Evolutionary conservation across 2,329 filamentous ascomycete species (phyloP).

Genomic region (Pestalotiopsis sp.): DNA sequence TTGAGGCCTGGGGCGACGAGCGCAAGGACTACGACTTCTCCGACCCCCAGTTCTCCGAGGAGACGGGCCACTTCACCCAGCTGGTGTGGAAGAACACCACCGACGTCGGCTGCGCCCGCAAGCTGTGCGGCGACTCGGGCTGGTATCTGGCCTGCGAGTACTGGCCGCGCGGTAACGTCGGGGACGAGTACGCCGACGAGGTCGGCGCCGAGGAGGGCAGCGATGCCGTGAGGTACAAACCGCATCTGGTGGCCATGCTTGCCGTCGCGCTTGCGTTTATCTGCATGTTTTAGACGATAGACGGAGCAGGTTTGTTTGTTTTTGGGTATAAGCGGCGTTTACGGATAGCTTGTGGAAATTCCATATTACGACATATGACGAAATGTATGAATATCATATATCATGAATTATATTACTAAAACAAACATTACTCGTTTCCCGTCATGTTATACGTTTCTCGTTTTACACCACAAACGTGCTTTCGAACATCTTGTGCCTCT

Average conservation of each 20-base stretch:
- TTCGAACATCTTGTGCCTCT: slow-evolving; percentile 23
- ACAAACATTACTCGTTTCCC: background rate
- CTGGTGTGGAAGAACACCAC: slow-evolving; percentile 70
- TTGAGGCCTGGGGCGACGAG: slow-evolving; percentile 71
- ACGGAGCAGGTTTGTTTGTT: background rate
- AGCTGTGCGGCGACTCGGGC: slow-evolving; percentile 47
- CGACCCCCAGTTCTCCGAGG: slow-evolving; percentile 56
- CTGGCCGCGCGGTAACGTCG: slow-evolving; percentile 67
- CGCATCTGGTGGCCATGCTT: background rate
- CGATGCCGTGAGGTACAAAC: background rate
- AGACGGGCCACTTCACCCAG: slow-evolving; percentile 74
- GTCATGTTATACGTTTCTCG: background rate
- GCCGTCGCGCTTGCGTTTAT: background rate
- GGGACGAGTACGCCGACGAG: slow-evolving; percentile 51
- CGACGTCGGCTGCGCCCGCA: slow-evolving; percentile 57
- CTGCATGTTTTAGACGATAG: background rate
- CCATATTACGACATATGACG: background rate
- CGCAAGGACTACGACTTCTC: slow-evolving; percentile 60
- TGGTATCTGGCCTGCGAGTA: slow-evolving; percentile 76
- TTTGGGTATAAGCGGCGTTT: background rate
- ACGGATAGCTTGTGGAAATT: background rate
- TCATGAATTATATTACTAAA: background rate
- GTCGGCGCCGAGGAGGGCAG: slow-evolving; percentile 36
- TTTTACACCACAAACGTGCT: slow-evolving; percentile 15
- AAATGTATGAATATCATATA: background rate